Base-by-base conservation (phyloP, 805 yeast species). In the Wickerhamomyces pijperi region DNA sequence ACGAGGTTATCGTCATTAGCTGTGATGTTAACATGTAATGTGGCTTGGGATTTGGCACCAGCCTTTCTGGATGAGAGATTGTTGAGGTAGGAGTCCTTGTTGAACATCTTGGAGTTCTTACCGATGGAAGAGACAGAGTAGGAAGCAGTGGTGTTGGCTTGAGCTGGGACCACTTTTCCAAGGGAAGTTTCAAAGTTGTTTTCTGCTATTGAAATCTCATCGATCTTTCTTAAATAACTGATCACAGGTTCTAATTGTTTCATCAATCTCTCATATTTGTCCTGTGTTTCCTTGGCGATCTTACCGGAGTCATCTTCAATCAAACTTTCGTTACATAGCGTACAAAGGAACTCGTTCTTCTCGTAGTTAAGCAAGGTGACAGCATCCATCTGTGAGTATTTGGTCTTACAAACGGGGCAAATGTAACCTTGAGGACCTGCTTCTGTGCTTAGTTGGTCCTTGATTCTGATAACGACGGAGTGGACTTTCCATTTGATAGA, bases 401-500 rank as follows among this genome's bases (percentile, higher is more conserved):
- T 81, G 16, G 82, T 73, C 38, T 76, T 74, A 62, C 98, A 92
- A 19, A 80, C 65, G 8, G 94, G 88, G 56, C 98, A 92, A 42
- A 84, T 71, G 55, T 83, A 92, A 3, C 97, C 98, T 53, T 92
- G 95, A 2, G 97, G 94, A 48, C 86, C 88, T 19, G 86, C 78
- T 51, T 81, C 83, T 46, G 78, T 82, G 38, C 85, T 78, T 62
- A 90, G 72, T 51, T 87, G 94, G 46, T 82, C 84, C 54, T 85
- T 85, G 40, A 88, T 68, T 39, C 69, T 58, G 48, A 79, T 80
- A 13, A 85, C 97, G 20, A 92, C 71, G 36, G 83, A 75, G 57
- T 90, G 95, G 42, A 90, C 83, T 54, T 88, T 87, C 97, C 97
- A 92, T 60, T 92, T 92, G 55, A 92, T 77, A 3, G 96, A 77